phyloP scores from a whole-genome alignment of 805 yeast genomes.

The Teunomyces cretensis region DNA sequence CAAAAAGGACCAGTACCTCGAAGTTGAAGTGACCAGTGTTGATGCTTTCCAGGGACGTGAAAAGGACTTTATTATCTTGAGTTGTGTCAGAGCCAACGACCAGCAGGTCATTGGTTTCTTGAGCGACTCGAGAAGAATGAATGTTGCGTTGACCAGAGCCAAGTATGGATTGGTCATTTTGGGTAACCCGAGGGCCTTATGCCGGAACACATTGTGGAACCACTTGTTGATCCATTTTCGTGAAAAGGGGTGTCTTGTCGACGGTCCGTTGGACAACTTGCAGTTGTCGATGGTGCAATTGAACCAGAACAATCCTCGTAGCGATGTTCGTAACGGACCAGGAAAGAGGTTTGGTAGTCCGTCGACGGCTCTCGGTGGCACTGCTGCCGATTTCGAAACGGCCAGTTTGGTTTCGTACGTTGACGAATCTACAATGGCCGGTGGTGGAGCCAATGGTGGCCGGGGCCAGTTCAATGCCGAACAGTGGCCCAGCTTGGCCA shows the following conservation, averaged over 20 bases:
- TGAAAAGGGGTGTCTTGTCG: conserved; percentile 84
- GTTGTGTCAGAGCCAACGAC: conserved; percentile 46
- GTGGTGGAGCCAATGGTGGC: neutral
- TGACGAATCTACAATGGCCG: conserved; percentile 4
- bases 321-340: neutral
- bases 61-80: conserved; percentile 42
- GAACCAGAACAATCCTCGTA: conserved; percentile 11
- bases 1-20: conserved; percentile 55
- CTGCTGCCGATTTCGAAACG: conserved; percentile 24
- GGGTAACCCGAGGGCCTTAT: conserved; percentile 81
- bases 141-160: conserved; percentile 46
- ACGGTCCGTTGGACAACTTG: conserved; percentile 80
- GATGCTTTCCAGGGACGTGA: conserved; percentile 63
- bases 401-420: conserved; percentile 27
- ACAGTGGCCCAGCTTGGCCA: conserved; percentile 30
- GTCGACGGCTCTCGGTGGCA: conserved; percentile 10
- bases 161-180: conserved; percentile 51
- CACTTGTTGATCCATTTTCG: conserved; percentile 73
- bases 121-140: conserved; percentile 43
- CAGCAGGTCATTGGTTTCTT: conserved; percentile 42
- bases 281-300: conserved; percentile 67
- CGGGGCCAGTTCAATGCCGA: conserved; percentile 3
- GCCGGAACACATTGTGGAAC: conserved; percentile 75
- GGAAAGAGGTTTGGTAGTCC: conserved; percentile 10
- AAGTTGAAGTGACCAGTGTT: conserved; percentile 83